Base-by-base conservation (phyloP, 2,329 filamentous ascomycete genomes). In the Cladophialophora yegresii region DNA sequence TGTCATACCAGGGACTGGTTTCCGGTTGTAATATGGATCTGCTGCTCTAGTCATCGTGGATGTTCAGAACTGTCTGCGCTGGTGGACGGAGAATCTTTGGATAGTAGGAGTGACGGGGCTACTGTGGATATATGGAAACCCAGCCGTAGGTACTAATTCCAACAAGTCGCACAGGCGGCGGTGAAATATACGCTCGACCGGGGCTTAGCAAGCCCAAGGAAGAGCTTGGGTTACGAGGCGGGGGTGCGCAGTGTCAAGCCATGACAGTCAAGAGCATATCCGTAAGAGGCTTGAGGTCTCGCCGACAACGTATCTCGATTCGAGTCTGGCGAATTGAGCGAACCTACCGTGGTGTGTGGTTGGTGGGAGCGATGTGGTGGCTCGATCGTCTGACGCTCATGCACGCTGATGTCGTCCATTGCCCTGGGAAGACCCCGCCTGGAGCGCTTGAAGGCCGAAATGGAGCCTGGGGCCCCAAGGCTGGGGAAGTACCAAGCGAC, bases 1-100 rank as follows among this genome's bases (percentile, higher is more conserved):
- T 49, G 61, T 30, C 57, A 56, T 67, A 71, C 69, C 68, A 59
- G 69, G 69, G 28, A 71, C 63, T 9, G 62, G 68, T 56, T 71
- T 71, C 51, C 69, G 68, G 40, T 69, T 67, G 54, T 71, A 71
- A 47, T 60, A 71, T n/a, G 69, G 69, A 61, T 71, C 69, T 60
- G 63, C 49, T 45, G 66, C 61, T 40, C 45, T 45, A 32, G 61
- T 62, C 66, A 68, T 68, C 13, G 26, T 61, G 50, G 32, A 28
- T 36, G 28, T 51, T 16, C 32, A 20, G 9, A 36, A 55, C 40
- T 32, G 40, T 49, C 6, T 28, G 32, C 50, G 5, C 13, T 54
- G 26, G 23, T 16, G 33, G 36, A 30, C 9, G 26, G 28, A 32
- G 32, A 49, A 3, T 22, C 36, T 16, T 49, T 10, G 36, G 7